phyloP scores from a whole-genome alignment of 176 grass and related monocot species.

The Oryza australiensis region DNA sequence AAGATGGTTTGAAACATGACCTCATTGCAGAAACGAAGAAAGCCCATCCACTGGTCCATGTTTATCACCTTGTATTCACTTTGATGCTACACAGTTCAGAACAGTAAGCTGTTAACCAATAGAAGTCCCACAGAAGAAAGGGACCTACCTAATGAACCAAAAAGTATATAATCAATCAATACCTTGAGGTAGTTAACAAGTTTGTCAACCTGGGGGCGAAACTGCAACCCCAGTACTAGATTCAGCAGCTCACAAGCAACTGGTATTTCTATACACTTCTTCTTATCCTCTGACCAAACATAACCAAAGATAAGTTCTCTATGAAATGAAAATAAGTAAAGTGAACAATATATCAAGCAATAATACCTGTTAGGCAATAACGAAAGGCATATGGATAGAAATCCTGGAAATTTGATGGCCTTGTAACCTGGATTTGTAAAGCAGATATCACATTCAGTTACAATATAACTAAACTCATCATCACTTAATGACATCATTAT shows the following conservation, averaged over 20 bases:
- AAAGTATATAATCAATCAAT: conserved; percentile 28
- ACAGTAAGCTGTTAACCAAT: conserved; percentile 14
- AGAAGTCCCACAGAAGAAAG: conserved; percentile 10
- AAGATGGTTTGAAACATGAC: conserved; percentile 38
- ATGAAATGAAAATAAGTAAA: conserved; percentile 13
- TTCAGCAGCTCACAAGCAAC: conserved; percentile 86
- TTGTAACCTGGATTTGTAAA: conserved; percentile 67
- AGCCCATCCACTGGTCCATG: conserved; percentile 97
- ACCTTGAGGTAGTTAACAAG: conserved; percentile 90
- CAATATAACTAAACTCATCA: conserved; percentile 17
- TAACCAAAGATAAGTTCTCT: conserved; percentile 25
- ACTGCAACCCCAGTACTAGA: conserved; percentile 85
- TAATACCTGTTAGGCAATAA: conserved; percentile 97
- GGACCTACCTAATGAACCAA: background rate
- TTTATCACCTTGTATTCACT: conserved; percentile 99
- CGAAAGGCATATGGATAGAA: conserved; percentile 92
- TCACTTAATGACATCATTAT: background rate
- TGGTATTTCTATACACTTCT: conserved; percentile 95
- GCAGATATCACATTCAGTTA: conserved; percentile 25
- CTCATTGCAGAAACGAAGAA: conserved; percentile 98
- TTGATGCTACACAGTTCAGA: conserved; percentile 58
- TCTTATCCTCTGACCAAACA: conserved; percentile 87
- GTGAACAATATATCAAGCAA: conserved; percentile 15
- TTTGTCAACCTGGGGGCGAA: conserved; percentile 71
- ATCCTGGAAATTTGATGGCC: conserved; percentile 84